Evolutionary conservation across 345 rosid genomes (phyloP), one percentile per base, ranked within the genome.

Genomic region (Populus ilicifolia): DNA sequence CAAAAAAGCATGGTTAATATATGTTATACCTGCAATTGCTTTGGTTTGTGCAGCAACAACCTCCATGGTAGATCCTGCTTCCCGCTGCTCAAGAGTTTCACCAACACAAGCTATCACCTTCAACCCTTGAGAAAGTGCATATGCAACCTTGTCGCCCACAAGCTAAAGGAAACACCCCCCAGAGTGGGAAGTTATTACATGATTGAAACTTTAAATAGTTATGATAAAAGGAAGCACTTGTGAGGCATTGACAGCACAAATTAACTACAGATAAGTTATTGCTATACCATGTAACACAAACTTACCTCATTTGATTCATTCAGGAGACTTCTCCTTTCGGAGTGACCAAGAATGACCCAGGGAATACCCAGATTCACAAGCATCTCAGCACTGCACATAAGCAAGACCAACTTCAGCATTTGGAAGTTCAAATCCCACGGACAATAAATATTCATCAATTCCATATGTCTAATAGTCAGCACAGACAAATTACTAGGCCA

Each of bases 291-390:
- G 69, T 67, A 79, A 54, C 52, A 75, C 67, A 52, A 41, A 63
- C 79, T 70, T 81, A 89, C 97, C 90, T 93, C 96, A 46, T 89
- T 89, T 25, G 97, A 80, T 76, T 93, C 98, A 54, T 83, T 86
- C 29, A 93, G 79, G 61, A 93, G 68, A 69, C 73, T 88, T 73
- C 99, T 89, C 80, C 98, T 93, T 76, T 93, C 98, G 73, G 98
- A 95, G 81, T 95, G 99, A 64, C 98, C 97, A 77, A 94, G 90
- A 80, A 94, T 93, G 81, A 94, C 97, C 98, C 99, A 95, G 12
- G 93, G 92, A 84, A 95, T 85, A 46, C 70, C 84, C 88, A 95
- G 82, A 83, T 90, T 90, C 77, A 82, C 86, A 77, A 95, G 97
- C 99, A 95, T 95, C 87, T 95, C 97, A 0, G 97, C 97, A 80